Conservation (phyloP, 202 grass and related monocot genomes). For the Panicum hallii region DNA sequence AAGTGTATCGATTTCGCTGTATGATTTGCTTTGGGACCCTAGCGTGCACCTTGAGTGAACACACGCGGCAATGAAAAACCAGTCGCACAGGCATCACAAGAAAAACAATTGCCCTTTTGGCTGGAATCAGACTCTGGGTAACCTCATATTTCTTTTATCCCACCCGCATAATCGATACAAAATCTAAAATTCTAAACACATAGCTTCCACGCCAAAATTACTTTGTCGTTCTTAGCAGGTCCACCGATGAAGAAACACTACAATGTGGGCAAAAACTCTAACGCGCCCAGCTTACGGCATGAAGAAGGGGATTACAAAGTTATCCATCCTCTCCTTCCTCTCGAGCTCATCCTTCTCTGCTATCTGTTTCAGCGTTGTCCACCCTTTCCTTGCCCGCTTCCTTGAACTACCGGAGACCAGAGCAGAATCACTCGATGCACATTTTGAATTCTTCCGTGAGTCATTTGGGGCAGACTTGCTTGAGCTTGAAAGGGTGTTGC, state of each 20-base stretch:
- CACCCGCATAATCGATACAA: neutral
- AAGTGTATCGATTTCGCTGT: neutral
- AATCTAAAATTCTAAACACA: neutral
- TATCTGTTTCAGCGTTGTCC: constrained; percentile 78
- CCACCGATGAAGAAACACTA: neutral
- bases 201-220: neutral
- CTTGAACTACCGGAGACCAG: constrained; percentile 51
- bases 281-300: constrained; percentile 40
- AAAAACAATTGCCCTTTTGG: neutral
- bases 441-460: constrained; percentile 15
- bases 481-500: constrained; percentile 7
- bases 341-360: constrained; percentile 62
- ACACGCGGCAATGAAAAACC: neutral
- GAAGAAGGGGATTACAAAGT: constrained; percentile 71
- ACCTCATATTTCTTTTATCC: neutral
- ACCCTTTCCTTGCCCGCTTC: constrained; percentile 77
- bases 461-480: constrained; percentile 25
- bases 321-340: constrained; percentile 60
- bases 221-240: neutral
- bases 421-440: constrained; percentile 34
- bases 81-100: neutral
- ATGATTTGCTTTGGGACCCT: neutral
- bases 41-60: neutral
- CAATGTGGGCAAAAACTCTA: neutral
- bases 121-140: neutral